Percentiles rank a stretch among this genome's conserved stretches.
phyloP scores from a whole-genome alignment of 371 early-diverging fungal genomes.

The Chytridium lagenaria region DNA sequence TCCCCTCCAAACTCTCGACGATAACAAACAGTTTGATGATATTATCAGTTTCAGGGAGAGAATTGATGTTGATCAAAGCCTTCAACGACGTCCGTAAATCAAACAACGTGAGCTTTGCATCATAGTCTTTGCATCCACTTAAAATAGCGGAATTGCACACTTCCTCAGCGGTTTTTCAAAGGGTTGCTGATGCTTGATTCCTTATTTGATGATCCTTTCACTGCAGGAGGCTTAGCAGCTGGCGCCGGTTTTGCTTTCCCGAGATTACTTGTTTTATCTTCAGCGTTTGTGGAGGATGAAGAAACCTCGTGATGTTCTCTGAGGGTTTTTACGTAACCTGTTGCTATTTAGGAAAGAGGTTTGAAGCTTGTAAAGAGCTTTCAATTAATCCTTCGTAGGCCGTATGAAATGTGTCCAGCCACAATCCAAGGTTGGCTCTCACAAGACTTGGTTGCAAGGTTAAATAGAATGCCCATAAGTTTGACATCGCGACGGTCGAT shows the following conservation, averaged over 20 bases:
- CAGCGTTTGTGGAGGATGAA: neutral
- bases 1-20: conserved; percentile 21
- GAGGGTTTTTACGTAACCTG: conserved; percentile 20
- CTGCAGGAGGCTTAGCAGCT: conserved; percentile 3
- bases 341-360: conserved; percentile 25
- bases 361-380: neutral
- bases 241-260: neutral
- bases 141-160: conserved; percentile 21
- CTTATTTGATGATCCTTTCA: conserved; percentile 2
- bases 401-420: conserved; percentile 32
- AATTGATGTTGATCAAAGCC: neutral
- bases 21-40: conserved; percentile 20
- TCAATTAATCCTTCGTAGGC: conserved; percentile 26
- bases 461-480: conserved; percentile 22
- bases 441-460: neutral
- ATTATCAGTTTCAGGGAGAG: conserved; percentile 16
- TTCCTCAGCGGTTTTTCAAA: conserved; percentile 22
- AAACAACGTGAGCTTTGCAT: conserved; percentile 26
- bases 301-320: conserved; percentile 24
- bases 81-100: conserved; percentile 22
- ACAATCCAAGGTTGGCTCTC: conserved; percentile 1
- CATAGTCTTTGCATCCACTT: conserved; percentile 11
- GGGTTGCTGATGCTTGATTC: conserved; percentile 3
- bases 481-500: conserved; percentile 12
- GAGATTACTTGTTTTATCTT: neutral